Base-by-base conservation (phyloP, 495 filamentous ascomycete genomes). In the Penicillium subrubescens region DNA sequence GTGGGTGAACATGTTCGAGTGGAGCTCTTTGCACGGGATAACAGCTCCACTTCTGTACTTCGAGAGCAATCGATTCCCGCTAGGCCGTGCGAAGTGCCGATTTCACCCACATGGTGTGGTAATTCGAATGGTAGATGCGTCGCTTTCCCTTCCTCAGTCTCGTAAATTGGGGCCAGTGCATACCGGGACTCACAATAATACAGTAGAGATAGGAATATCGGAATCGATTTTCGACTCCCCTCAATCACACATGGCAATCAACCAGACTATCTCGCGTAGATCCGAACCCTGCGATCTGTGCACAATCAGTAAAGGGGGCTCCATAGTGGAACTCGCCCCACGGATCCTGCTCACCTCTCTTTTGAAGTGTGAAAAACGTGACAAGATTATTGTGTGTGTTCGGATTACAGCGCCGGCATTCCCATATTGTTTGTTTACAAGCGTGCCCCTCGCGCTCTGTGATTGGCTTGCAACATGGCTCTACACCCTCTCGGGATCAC, bases 21-120 rank as follows among this genome's bases (percentile, higher is more conserved):
- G 64, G 61, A 62, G 34, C 54, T 50, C 19, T 5, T 23, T 64
- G 59, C 54, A 67, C 55, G 68, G 65, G 60, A 59, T 61, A 52
- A 35, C 19, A 67, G 44, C 57, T 66, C 62, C 65, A 67, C 65
- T 48, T 52, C 33, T 52, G 29, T 21, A 17, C 11, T 39, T 6
- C 2, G 5, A 46, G 25, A 51, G 46, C 46, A 11, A 15, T 51
- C 48, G 15, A 52, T 31, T 27, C 12, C 48, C 19, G 10, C 11
- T 2, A 56, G 48, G 44, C 29, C 48, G 50, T 12, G 51, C 39
- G 60, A 62, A 62, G 27, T 62, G 60, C 60, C 60, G 53, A 31
- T 52, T 31, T 31, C 48, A 52, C 14, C 25, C 48, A 50, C 25
- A 29, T n/a, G 48, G 3, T 31, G 12, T 48, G 44, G 31, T 3